Conservation (phyloP, 2,329 filamentous ascomycete genomes). For the Leptographium lundbergii region DNA sequence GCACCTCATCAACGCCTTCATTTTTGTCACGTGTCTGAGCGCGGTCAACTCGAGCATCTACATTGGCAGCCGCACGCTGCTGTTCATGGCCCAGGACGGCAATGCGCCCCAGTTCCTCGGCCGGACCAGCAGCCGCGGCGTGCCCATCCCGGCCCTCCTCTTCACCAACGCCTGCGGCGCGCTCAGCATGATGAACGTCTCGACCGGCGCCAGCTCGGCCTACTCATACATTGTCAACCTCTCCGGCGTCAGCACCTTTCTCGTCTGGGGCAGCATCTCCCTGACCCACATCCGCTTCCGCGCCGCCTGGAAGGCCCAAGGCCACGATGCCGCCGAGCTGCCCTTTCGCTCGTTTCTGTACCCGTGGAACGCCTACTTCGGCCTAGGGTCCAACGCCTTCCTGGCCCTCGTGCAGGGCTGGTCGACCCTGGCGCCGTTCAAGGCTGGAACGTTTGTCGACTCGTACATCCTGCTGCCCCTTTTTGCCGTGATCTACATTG, state of each 20-base stretch:
- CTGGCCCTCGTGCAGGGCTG: too few species aligned
- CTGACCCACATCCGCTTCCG: constrained; percentile 63
- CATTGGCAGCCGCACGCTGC: constrained; percentile 59
- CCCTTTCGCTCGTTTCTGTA: too few species aligned
- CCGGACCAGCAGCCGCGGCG: constrained; percentile 51
- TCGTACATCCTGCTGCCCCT: too few species aligned
- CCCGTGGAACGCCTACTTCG: too few species aligned
- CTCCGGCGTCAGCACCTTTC: constrained; percentile 55
- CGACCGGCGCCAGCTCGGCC: constrained; percentile 50
- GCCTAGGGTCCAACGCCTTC: too few species aligned
- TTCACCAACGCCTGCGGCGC: constrained; percentile 60
- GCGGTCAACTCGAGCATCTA: constrained; percentile 68
- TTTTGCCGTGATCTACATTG: too few species aligned
- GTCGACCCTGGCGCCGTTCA: too few species aligned
- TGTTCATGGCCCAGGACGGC: constrained; percentile 62
- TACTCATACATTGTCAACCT: constrained; percentile 61
- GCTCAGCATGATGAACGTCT: constrained; percentile 64
- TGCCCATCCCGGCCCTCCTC: constrained; percentile 47
- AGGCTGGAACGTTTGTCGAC: too few species aligned
- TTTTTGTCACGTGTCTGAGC: constrained; percentile 52
- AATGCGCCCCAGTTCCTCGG: constrained; percentile 61
- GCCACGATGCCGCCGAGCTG: constrained; percentile 13
- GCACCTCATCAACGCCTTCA: constrained; percentile 59
- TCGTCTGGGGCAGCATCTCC: constrained; percentile 60
- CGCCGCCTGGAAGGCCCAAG: constrained; percentile 46